Percentiles rank a stretch among this genome's conserved stretches.
Conservation (phyloP, 495 filamentous ascomycete species). For the Rhypophila decipiens region DNA sequence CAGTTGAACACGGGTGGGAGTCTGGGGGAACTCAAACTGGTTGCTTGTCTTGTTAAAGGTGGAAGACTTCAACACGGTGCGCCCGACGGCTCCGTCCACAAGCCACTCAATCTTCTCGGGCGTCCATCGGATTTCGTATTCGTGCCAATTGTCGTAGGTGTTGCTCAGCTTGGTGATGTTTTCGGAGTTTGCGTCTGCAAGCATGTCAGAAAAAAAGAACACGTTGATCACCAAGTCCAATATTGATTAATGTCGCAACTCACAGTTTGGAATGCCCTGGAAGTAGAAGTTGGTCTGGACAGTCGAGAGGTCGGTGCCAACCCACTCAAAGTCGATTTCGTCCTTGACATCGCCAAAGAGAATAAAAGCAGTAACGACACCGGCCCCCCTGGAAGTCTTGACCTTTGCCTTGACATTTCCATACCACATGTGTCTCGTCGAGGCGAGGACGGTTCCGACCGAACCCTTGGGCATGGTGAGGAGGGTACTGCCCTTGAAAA, state of each 20-base stretch:
- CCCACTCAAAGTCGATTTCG: constrained; percentile 95
- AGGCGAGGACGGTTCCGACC: constrained; percentile 80
- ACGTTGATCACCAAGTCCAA: too few species aligned
- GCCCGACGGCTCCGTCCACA: constrained; percentile 70
- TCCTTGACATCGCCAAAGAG: constrained; percentile 91
- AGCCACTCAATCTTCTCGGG: constrained; percentile 79
- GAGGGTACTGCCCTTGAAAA: constrained; percentile 57
- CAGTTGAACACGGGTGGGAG: constrained; percentile 85
- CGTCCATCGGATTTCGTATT: constrained; percentile 90
- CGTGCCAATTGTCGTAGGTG: constrained; percentile 76
- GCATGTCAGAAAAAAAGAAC: too few species aligned
- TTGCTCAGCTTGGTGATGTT: constrained; percentile 63
- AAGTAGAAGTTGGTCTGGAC: constrained; percentile 96
- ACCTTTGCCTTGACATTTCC: constrained; percentile 81
- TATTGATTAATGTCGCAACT: too few species aligned
- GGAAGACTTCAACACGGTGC: constrained; percentile 62
- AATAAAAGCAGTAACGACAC: constrained; percentile 95
- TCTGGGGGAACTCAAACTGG: constrained; percentile 85
- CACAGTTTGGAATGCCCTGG: constrained; percentile 90
- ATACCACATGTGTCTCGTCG: constrained; percentile 94
- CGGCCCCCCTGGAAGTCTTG: constrained; percentile 76
- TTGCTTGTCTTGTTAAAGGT: constrained; percentile 83
- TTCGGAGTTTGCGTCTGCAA: constrained; percentile 60
- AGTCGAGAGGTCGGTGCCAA: constrained; percentile 68
- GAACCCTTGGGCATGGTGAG: constrained; percentile 82